Evolutionary conservation across 202 grass and related monocot genomes (phyloP), one percentile per base, ranked within the genome.

Genomic region (Panicum virgatum): DNA sequence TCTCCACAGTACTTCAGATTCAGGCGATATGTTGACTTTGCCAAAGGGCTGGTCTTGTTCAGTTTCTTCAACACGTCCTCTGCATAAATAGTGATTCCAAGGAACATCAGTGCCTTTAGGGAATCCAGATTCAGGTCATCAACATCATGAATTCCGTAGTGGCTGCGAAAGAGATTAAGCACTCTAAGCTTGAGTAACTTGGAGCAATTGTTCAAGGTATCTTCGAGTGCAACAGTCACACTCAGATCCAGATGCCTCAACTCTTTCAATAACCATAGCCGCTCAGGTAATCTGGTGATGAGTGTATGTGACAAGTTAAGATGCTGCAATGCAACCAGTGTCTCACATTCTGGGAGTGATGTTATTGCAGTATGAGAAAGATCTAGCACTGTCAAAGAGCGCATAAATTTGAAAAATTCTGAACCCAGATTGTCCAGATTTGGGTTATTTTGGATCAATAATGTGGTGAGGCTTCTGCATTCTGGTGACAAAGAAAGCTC

Each of bases 21-120:
- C 84, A 97, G 65, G 46, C 78, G 66, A 12, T 59, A 76, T 37
- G 91, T 97, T 37, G 83, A 88, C 82, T 80, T 97, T 9, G 91
- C 94, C 62, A 97, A 84, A 64, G 87, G 94, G 54, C 75, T 59
- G 11, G 84, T 88, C 82, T 62, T 84, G 30, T 80, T 97, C 66
- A 94, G 73, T 73, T 94, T 90, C 34, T 66, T 86, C 0, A 97
- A 58, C 65, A 97, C 94, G 14, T 90, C 85, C 60, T 97, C 65
- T 50, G 91, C 30, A 76, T 97, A 83, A 44, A 97, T 90, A 79
- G 91, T 85, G 51, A 97, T 94, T 37, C 89, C 94, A 20, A 97
- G 94, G 54, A 73, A 88, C n/a, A 36, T 0, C 10, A 97, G 62
- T 38, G 52, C 43, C 37, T 30, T 42, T 29, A 97, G 62, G 2